Evolutionary conservation across 1,284 basidiomycete species (phyloP), one percentile per base, ranked within the genome.

Genomic region (Boletus nobilissimus): DNA sequence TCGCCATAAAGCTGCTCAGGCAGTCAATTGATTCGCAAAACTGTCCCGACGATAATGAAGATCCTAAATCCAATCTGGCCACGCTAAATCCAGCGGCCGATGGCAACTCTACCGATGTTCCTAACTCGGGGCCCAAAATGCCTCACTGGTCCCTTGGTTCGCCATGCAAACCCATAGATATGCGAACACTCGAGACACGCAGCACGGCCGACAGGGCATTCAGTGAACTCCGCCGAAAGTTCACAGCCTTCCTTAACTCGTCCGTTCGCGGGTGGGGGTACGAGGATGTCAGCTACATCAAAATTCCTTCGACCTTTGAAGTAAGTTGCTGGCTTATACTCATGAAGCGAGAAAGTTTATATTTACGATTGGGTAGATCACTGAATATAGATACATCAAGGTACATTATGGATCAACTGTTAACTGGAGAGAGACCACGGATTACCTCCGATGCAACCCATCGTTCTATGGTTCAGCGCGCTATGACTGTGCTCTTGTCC

Each of bases 151-250:
- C 34, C n/a, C 60, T 62, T 36, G 60, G 60, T 62, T 62, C 60
- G 9, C 60, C 18, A 36, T 62, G 60, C 60, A 62, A 62, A 62
- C 60, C 60, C 7, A 24, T 62, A 62, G 32, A 34, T 24, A 36
- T 62, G 60, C 60, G 14, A 62, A 34, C 60, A 36, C 60, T 62
- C 7, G 34, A 62, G 60, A 62, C 60, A 24, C 9, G 22, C 60
- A 22, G 19, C 57, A 89, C 89, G 36, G 89, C 32, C 1, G 19
- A 62, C 32, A 36, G 32, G n/a, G 57, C 34, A 36, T 36, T 62
- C 57, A 62, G 34, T 62, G 57, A 4, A 36, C n/a, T 62, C 32
- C 14, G 19, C 19, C 16, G 7, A 62, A 62, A 62, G 7, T 62
- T 62, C 57, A 36, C 57, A 36, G 57, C 16, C 18, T 62, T 62